Percentiles rank a stretch among this genome's conserved stretches.
Conservation (phyloP, 805 yeast genomes). For the Myxozyma mucilagina region DNA sequence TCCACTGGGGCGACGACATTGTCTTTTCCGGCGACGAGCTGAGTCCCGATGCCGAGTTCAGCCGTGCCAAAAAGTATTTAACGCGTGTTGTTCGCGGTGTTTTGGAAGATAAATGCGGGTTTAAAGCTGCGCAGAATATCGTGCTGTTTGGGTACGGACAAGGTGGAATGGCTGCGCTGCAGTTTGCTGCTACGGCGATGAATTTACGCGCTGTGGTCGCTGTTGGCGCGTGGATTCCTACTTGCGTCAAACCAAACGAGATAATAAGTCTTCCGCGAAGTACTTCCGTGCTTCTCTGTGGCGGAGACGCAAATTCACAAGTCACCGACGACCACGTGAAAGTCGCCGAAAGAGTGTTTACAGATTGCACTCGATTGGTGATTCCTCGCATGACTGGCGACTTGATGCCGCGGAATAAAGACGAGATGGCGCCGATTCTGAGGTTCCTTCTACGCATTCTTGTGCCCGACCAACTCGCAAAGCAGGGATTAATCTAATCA, state of each 20-base stretch:
- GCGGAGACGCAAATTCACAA: conserved; percentile 19
- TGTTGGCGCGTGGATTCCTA: conserved; percentile 32
- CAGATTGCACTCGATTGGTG: conserved; percentile 19
- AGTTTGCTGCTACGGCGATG: conserved; percentile 16
- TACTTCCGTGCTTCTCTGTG: conserved; percentile 26
- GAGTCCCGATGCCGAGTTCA: conserved; percentile 32
- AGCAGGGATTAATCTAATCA: conserved; percentile 12
- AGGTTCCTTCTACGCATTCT: conserved; percentile 22
- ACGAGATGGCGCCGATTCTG: conserved; percentile 32
- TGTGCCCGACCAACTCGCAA: conserved; percentile 10
- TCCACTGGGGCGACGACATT: conserved; percentile 33
- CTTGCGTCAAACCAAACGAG: conserved; percentile 16
- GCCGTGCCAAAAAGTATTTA: background rate
- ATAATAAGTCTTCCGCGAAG: conserved; percentile 23
- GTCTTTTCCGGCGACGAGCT: conserved; percentile 24
- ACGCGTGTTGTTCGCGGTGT: conserved; percentile 10
- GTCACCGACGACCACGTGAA: conserved; percentile 23
- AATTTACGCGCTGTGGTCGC: conserved; percentile 28
- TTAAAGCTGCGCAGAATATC: conserved; percentile 16
- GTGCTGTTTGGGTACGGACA: conserved; percentile 32
- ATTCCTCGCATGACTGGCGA: conserved; percentile 25
- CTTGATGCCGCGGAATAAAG: conserved; percentile 27
- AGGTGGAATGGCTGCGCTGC: conserved; percentile 32
- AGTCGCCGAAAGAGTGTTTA: conserved; percentile 13
- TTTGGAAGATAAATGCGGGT: conserved; percentile 23